These are phyloP conservation scores for Diplodia scrobiculata DNA, from an alignment of 2,329 filamentous ascomycete species.

Conservation along the genomic window DNA sequence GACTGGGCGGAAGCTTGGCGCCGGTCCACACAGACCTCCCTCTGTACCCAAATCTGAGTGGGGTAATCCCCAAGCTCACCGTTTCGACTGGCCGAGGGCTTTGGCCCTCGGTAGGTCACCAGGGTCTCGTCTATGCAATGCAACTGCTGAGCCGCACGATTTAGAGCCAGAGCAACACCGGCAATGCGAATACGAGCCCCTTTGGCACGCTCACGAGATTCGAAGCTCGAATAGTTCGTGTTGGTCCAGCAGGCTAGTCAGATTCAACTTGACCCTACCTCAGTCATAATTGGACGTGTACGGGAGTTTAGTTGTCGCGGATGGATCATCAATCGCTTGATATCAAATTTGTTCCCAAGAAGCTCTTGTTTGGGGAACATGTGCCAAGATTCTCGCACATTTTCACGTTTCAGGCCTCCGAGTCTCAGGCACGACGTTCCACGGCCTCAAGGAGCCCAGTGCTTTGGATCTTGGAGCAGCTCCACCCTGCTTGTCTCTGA, in stretches of 20 bases:
- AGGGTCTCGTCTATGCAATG: background rate
- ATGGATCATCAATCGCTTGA: background rate
- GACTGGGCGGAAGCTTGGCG: background rate
- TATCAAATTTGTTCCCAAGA: background rate
- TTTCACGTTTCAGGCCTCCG: background rate
- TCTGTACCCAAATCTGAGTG: background rate
- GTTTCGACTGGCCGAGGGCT: background rate
- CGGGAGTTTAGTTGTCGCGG: background rate
- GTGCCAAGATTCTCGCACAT: background rate
- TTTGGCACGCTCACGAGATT: background rate
- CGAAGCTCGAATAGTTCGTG: background rate
- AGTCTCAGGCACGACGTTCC: background rate
- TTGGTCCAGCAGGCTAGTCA: background rate
- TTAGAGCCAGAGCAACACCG: background rate
- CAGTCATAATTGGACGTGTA: background rate
- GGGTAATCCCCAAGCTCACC: background rate
- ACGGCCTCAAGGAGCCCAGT: background rate
- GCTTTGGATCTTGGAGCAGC: background rate
- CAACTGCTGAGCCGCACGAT: background rate
- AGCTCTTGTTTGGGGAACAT: background rate
- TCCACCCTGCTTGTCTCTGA: background rate
- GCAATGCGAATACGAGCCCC: background rate
- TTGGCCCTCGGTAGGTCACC: background rate
- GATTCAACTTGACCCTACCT: background rate
- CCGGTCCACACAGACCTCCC: background rate